Evolutionary conservation across 2,329 filamentous ascomycete genomes (phyloP), one percentile per base, ranked within the genome.

Genomic region (Fusarium floridanum): DNA sequence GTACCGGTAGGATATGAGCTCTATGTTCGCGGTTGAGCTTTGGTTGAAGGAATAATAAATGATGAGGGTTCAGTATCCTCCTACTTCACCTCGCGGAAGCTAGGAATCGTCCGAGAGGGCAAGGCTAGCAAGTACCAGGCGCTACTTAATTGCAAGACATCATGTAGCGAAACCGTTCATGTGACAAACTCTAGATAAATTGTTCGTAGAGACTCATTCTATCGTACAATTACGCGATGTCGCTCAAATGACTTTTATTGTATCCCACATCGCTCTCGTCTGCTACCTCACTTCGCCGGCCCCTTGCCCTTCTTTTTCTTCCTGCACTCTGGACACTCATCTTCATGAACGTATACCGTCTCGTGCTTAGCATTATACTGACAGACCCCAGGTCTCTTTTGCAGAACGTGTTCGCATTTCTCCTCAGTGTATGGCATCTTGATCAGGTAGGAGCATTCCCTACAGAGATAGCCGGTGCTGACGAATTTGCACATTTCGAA

Each of bases 291-390:
- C 48, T 20, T 34, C 2, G 29, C 27, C 6, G 20, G 27, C 11
- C 20, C 14, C 17, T 53, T 17, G 10, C 16, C 17, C 27, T 53
- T 29, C 27, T 55, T 55, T 20, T 55, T 55, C 48, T 9, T 27
- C 14, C 36, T 41, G 24, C 68, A 72, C n/a, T 27, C 32, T 3
- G 70, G 50, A 39, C 70, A 72, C 39, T 72, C 68, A 24, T 65
- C 64, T 17, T 60, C 32, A 3, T 72, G 70, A 39, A 72, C 61
- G 14, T 72, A 72, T 5, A 65, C 20, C 0, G 70, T 72, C 5
- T 72, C 22, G 22, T 72, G 69, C 1, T 22, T 59, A 12, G 68
- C 55, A 1, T 1, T 12, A 27, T 72, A 22, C 0, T 12, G 20
- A 2, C 70, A 72, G 1, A 45, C 12, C 1, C 61, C 64, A 0